Conservation (phyloP, 2,329 filamentous ascomycete species). For the Penicillium hesseltinei region DNA sequence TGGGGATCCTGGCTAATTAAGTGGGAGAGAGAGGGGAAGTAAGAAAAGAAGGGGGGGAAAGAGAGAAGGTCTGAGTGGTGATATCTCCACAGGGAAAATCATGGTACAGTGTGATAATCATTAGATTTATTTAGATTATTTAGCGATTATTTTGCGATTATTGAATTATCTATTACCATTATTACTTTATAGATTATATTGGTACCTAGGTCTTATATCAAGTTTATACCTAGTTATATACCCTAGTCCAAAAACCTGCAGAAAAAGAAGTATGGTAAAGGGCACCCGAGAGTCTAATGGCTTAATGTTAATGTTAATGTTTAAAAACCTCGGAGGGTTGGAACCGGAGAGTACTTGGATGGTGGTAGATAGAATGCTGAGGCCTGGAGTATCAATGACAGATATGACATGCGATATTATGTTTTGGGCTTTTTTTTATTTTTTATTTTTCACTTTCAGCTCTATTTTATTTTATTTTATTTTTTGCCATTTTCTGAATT, state of each 20-base stretch:
- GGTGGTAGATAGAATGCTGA: neutral
- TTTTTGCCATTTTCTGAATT: conserved; percentile 1
- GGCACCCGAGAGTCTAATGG: conserved; percentile 16
- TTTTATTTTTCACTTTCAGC: neutral
- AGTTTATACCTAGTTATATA: neutral
- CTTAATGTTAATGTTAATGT: conserved; percentile 17
- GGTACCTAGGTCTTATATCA: neutral
- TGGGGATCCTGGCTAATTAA: neutral
- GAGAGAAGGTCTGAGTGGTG: conserved; percentile 5
- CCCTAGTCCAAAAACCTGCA: neutral
- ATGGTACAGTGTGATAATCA: conserved; percentile 1
- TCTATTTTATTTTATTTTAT: neutral
- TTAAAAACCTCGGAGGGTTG: conserved; percentile 15
- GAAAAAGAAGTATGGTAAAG: neutral
- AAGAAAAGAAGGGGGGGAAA: neutral
- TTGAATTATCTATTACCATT: neutral
- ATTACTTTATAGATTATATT: neutral
- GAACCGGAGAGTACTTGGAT: conserved; percentile 8
- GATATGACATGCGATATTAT: conserved; percentile 14
- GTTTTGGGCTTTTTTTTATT: neutral
- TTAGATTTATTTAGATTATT: neutral
- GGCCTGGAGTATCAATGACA: conserved; percentile 9
- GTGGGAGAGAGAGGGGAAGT: neutral
- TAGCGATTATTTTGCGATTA: neutral
- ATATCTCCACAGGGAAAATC: conserved; percentile 2